Evolutionary conservation across 2,329 filamentous ascomycete genomes (phyloP), one percentile per base, ranked within the genome.

Genomic region (Pestalotiopsis sp.): DNA sequence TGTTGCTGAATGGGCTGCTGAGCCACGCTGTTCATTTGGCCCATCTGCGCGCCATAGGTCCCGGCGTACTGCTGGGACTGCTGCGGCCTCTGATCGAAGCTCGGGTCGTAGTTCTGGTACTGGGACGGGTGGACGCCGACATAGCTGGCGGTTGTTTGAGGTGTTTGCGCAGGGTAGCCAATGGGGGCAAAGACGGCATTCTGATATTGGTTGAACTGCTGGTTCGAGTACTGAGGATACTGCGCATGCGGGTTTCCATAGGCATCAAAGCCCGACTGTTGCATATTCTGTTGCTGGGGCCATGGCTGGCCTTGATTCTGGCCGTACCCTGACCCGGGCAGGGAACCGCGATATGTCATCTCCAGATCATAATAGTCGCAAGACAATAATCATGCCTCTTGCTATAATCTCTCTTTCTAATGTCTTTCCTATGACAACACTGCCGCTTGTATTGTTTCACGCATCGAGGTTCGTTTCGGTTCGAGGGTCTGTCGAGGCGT

Each of bases 321-420:
- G 64, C 66, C 57, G 44, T 65, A 75, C 69, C 71, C 75, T 70
- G 73, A 73, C 72, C 75, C 75, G 71, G 76, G 76, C 57, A 74
- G 67, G 55, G 73, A 73, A 70, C 74, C 75, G 65, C 74, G 75
- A 74, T 77, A 78, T 71, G 75, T 78, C 76, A 78, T 78, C 58
- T 61, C 58, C 74, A 75, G 76, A 75, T 73, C 73, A 73, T 75
- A 74, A 73, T 77, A 74, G 72, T 73, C 73, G 74, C 35, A 38
- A 20, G 48, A 48, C 65, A 24, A 44, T 6, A n/a, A 65, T 38
- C 9, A 56, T 44, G 11, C 56, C n/a, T 38, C n/a, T 11, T 48
- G 13, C 11, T 52, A 17, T n/a, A 7, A 35, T 14, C 39, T 39
- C 56, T 35, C 22, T 14, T 14, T n/a, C 56, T 58, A 26, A 26